Evolutionary conservation across 2,329 filamentous ascomycete species (phyloP), one percentile per base, ranked within the genome.

Genomic region (Ophiostoma populinum): DNA sequence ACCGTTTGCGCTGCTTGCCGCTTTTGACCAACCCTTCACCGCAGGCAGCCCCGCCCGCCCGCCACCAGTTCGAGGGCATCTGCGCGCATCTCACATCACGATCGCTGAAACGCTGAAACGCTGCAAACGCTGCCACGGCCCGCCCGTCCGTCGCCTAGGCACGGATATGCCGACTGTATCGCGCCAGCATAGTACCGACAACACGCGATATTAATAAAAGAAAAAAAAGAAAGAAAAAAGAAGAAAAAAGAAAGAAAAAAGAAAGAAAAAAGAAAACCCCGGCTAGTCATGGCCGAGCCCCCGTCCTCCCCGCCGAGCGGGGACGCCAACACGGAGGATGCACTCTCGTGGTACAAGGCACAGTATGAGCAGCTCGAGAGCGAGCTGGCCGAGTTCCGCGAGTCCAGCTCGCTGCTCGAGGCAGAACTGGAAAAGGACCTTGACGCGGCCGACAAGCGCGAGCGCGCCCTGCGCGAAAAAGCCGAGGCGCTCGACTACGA

Each of bases 341-440:
- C 86, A 42, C 65, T 98, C 35, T 69, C 77, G 39, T 94, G 90
- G 70, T 98, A 95, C 70, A 98, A 98, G 63, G 60, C 74, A 36
- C 87, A 95, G 55, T 95, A 95, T 60, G 85, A 92, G 58, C 75
- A 83, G 52, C 69, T 98, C 24, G 90, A 94, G 57, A 65, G 75
- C 35, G 90, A 98, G 56, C 71, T 98, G 41, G 72, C 80, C 42
- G 90, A 98, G 50, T 98, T 98, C 54, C 82, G 93, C 51, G 69
- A 82, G 39, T 93, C 85, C 36, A 94, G 86, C 56, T 80, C 83
- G 54, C 90, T 95, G 55, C 68, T 98, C 20, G 90, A 98, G 56
- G 73, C 79, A 32, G 90, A 95, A 57, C 65, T 98, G 35, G 90
- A 98, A 57, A 92, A 86, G 62, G 90, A 98, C 54, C 77, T 98